phyloP scores from a whole-genome alignment of 371 early-diverging fungal species.

The Amoeboaphelidium protococcarum region DNA sequence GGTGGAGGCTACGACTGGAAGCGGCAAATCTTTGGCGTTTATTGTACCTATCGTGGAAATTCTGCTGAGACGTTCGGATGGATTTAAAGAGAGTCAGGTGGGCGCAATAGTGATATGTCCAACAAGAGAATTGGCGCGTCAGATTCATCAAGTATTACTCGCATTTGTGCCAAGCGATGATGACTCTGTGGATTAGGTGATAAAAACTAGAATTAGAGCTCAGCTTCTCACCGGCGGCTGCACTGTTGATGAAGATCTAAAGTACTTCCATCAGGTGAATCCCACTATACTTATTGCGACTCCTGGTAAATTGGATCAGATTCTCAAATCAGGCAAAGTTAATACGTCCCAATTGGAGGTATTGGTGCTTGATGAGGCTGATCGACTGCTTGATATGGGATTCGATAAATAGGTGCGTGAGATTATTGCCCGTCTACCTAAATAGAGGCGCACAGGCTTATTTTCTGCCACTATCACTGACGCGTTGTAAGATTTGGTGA shows the following conservation, averaged over 20 bases:
- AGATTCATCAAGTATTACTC: conserved; percentile 50
- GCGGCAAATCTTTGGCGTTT: conserved; percentile 95
- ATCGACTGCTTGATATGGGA: conserved; percentile 78
- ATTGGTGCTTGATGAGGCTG: conserved; percentile 78
- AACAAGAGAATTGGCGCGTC: conserved; percentile 85
- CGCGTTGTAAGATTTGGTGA: conserved; percentile 48
- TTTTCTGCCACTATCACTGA: conserved; percentile 97
- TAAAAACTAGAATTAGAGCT: conserved; percentile 10
- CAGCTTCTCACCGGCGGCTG: conserved; percentile 43
- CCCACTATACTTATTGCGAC: conserved; percentile 82
- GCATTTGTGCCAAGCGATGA: conserved; percentile 12
- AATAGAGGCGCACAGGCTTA: conserved; percentile 81
- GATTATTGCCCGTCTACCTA: conserved; percentile 56
- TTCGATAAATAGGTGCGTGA: conserved; percentile 47
- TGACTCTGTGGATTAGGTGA: conserved; percentile 10
- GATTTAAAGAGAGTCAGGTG: conserved; percentile 36
- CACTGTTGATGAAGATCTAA: conserved; percentile 30
- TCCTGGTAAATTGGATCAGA: conserved; percentile 81
- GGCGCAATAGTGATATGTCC: conserved; percentile 82
- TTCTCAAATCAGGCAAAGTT: conserved; percentile 23
- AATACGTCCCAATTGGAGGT: conserved; percentile 60
- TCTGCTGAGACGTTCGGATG: conserved; percentile 26
- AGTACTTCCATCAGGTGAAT: conserved; percentile 20
- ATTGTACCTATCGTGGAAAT: conserved; percentile 83
- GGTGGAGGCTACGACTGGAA: conserved; percentile 97